Percentiles rank a stretch among this genome's conserved stretches.
Evolutionary conservation across 1,284 basidiomycete genomes (phyloP).

Genomic region (Ceratobasidium sp.): DNA sequence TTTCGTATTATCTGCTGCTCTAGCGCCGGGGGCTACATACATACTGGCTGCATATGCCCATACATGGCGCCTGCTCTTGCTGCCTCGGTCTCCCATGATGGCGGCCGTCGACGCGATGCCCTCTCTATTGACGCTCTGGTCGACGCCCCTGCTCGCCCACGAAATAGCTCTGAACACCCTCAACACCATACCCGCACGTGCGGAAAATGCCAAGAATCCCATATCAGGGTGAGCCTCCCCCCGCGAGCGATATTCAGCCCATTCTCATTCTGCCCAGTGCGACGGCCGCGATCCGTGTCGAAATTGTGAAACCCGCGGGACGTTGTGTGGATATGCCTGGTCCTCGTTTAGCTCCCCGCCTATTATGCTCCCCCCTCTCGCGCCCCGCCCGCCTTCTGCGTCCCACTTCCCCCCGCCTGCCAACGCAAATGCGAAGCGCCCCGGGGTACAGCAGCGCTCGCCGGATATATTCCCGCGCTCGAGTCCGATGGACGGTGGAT

Average conservation of each 20-base stretch:
- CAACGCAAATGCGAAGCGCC: not conserved
- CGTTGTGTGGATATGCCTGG: conserved; percentile 41
- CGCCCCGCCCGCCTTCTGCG: not conserved
- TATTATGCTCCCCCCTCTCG: not conserved
- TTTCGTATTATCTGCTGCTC: not conserved
- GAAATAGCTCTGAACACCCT: not conserved
- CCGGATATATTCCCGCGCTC: not conserved
- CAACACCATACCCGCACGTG: conserved; percentile 19
- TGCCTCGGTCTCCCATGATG: not conserved
- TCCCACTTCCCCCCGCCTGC: conserved; percentile 11
- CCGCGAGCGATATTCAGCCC: not conserved
- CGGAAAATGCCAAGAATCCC: conserved; percentile 40
- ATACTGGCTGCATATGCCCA: not conserved
- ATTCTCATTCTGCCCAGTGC: conserved; percentile 20
- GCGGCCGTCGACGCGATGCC: conserved; percentile 19
- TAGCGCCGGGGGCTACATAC: too few species aligned
- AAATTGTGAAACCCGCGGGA: conserved; percentile 33
- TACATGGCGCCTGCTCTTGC: conserved; percentile 31
- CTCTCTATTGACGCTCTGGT: conserved; percentile 37
- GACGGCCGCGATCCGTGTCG: conserved; percentile 36
- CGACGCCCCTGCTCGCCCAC: conserved; percentile 7
- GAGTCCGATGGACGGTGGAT: conserved; percentile 19
- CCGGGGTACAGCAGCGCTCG: not conserved
- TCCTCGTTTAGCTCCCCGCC: conserved; percentile 33
- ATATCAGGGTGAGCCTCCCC: conserved; percentile 14